phyloP scores from a whole-genome alignment of 306 rosid species.

The Canavalia gladiata region DNA sequence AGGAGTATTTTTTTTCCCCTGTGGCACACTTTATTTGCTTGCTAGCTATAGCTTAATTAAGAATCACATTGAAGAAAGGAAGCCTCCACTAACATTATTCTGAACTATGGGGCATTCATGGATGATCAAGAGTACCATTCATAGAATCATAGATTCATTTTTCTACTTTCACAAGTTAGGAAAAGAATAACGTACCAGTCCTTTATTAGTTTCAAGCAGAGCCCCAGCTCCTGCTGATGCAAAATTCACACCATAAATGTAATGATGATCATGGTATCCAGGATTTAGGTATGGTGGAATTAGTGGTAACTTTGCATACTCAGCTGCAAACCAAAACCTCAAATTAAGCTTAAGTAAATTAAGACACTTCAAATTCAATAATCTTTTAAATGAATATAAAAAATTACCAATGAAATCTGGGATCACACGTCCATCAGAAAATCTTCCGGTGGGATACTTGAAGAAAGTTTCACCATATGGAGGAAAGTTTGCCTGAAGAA shows the following conservation, averaged over 20 bases:
- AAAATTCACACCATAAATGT: conserved; percentile 62
- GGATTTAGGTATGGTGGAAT: conserved; percentile 57
- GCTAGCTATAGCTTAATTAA: no score
- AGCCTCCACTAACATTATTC: no score
- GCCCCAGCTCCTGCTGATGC: conserved; percentile 77
- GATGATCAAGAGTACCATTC: no score
- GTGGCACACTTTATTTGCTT: no score
- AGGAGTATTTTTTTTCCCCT: no score
- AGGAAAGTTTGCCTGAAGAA: conserved; percentile 31
- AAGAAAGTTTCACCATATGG: conserved; percentile 67
- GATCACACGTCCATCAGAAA: conserved; percentile 56
- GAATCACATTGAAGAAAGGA: no score
- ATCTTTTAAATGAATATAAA: neutral
- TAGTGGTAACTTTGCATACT: conserved; percentile 57
- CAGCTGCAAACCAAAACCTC: conserved; percentile 52
- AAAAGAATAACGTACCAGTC: conserved; percentile 42
- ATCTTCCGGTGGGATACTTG: conserved; percentile 58
- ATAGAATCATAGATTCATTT: no score
- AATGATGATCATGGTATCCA: neutral
- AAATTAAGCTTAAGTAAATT: neutral
- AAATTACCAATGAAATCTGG: conserved; percentile 60
- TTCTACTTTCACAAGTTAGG: no score
- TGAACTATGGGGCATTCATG: no score
- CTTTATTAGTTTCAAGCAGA: conserved; percentile 54
- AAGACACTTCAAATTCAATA: no score